A percentile compares a stretch with the other conserved stretches of the same genome.
Conservation (phyloP, 768 basidiomycete genomes). For the Mycena filopes region DNA sequence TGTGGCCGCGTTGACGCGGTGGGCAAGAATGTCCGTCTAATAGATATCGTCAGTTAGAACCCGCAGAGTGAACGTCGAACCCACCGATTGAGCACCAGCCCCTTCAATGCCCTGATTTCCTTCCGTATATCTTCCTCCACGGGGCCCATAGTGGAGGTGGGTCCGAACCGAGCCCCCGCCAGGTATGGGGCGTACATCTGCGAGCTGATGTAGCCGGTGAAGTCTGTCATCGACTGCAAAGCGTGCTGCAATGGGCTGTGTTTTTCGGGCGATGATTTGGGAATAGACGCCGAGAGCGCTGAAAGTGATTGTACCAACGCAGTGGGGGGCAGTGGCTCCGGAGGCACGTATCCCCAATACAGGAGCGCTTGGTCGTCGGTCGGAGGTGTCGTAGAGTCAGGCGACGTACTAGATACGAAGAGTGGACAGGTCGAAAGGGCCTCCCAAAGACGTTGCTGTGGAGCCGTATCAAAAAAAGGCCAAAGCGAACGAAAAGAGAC, state of each 20-base stretch:
- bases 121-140: slow-evolving; percentile 77
- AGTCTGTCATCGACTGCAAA: slow-evolving; percentile 72
- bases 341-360: slow-evolving; percentile 54
- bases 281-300: slow-evolving; percentile 49
- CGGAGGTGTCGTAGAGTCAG: slow-evolving; percentile 26
- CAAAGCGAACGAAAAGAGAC: slow-evolving; percentile 19
- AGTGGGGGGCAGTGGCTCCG: slow-evolving; percentile 47
- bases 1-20: slow-evolving; percentile 19
- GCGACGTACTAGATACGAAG: slow-evolving; percentile 53
- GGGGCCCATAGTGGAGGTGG: slow-evolving; percentile 41
- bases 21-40: slow-evolving; percentile 44
- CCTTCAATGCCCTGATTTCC: slow-evolving; percentile 83
- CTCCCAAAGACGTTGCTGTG: slow-evolving; percentile 68
- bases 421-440: slow-evolving; percentile 63
- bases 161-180: slow-evolving; percentile 43
- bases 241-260: slow-evolving; percentile 65
- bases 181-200: slow-evolving; percentile 71
- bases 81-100: slow-evolving; percentile 79
- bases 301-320: slow-evolving; percentile 51
- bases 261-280: slow-evolving; percentile 43
- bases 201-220: slow-evolving; percentile 83
- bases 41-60: not conserved
- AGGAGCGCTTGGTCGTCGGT: slow-evolving; percentile 36
- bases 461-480: slow-evolving; percentile 1
- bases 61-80: slow-evolving; percentile 33